Conservation (phyloP, 345 rosid species). For the Clausena lansium region DNA sequence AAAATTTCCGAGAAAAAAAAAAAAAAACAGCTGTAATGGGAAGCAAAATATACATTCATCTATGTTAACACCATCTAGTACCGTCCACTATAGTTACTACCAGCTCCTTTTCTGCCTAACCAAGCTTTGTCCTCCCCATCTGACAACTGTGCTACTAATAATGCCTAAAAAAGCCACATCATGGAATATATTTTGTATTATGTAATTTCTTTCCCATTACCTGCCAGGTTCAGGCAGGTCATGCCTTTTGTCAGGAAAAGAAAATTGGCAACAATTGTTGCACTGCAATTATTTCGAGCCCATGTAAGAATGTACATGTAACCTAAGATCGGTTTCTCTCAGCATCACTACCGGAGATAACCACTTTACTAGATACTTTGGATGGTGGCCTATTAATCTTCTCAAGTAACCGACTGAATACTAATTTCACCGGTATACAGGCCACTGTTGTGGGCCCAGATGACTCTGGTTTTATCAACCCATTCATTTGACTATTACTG, state of each 20-base stretch:
- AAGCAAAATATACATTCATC: constrained; percentile 22
- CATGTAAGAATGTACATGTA: constrained; percentile 26
- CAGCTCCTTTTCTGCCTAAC: constrained; percentile 22
- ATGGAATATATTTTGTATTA: constrained; percentile 1
- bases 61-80: constrained; percentile 22
- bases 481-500: constrained; percentile 39
- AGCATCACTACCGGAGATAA: constrained; percentile 35
- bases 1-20: neutral
- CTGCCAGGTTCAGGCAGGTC: constrained; percentile 8
- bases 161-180: constrained; percentile 1
- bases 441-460: constrained; percentile 83
- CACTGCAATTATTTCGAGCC: constrained; percentile 17
- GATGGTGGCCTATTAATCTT: constrained; percentile 96
- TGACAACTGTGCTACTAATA: neutral
- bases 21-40: neutral
- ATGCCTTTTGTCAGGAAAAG: constrained; percentile 12
- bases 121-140: constrained; percentile 1
- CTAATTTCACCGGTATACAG: constrained; percentile 94
- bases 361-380: constrained; percentile 47
- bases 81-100: neutral
- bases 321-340: constrained; percentile 40
- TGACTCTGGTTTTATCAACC: constrained; percentile 63
- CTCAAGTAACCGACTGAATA: constrained; percentile 95
- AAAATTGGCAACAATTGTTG: constrained; percentile 32
- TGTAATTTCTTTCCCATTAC: constrained; percentile 14